A percentile compares a stretch with the other conserved stretches of the same genome.
phyloP scores from a whole-genome alignment of 257 asterid species.

The Scutellaria barbata region DNA sequence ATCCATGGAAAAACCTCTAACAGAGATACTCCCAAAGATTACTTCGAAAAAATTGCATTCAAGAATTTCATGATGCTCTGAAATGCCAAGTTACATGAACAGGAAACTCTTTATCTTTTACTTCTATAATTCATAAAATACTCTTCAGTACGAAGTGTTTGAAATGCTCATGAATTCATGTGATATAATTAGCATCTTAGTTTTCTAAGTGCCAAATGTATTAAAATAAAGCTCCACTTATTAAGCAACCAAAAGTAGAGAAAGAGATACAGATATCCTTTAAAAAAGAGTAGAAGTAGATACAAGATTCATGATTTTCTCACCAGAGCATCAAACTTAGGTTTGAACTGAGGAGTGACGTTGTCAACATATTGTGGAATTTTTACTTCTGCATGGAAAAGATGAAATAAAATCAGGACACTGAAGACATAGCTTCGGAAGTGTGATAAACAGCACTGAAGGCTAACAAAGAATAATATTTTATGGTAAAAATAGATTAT shows the following conservation, averaged over 20 bases:
- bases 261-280: neutral
- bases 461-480: neutral
- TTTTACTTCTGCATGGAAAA: slow-evolving; percentile 61
- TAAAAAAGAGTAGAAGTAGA: neutral
- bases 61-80: slow-evolving; percentile 12
- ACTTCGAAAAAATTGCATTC: neutral
- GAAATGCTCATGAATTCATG: slow-evolving; percentile 21
- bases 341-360: slow-evolving; percentile 86
- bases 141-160: neutral
- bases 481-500: neutral
- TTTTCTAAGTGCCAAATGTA: neutral
- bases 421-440: neutral
- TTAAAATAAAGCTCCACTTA: neutral
- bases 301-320: slow-evolving; percentile 36
- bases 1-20: slow-evolving; percentile 6
- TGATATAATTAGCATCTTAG: slow-evolving; percentile 19
- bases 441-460: neutral
- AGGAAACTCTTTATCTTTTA: neutral
- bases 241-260: slow-evolving; percentile 18
- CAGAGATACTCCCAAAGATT: neutral
- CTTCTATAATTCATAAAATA: neutral
- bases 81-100: neutral
- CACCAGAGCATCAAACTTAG: slow-evolving; percentile 89
- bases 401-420: slow-evolving; percentile 25
- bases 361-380: slow-evolving; percentile 84